Conservation (phyloP, 768 basidiomycete genomes). For the Russula compacta region DNA sequence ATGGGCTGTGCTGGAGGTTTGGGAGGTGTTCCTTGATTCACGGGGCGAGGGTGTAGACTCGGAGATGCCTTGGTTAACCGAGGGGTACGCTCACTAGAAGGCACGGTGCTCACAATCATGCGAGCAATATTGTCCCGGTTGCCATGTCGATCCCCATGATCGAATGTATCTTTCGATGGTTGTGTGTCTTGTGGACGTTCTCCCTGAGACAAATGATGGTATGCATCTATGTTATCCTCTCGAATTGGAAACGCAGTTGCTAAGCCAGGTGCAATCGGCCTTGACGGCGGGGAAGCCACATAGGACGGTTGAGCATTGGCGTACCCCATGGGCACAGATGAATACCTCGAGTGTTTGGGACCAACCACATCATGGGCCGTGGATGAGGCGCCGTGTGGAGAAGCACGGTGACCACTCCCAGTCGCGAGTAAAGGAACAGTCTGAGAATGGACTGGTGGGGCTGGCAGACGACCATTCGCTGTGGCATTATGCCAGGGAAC, state of each 20-base stretch:
- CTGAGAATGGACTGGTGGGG: background rate
- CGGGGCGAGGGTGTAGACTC: constrained; percentile 10
- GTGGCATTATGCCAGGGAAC: background rate
- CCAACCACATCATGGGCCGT: background rate
- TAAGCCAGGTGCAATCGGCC: constrained; percentile 11
- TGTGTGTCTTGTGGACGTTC: constrained; percentile 3
- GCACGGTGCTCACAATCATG: constrained; percentile 3
- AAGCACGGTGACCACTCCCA: constrained; percentile 3
- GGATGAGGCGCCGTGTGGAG: background rate
- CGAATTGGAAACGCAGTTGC: constrained; percentile 17
- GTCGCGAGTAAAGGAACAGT: background rate
- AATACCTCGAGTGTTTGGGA: constrained; percentile 3
- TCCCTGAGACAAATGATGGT: constrained; percentile 3
- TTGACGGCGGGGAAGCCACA: constrained; percentile 1
- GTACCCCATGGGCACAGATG: background rate
- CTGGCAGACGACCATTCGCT: background rate
- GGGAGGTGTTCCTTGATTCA: constrained; percentile 19
- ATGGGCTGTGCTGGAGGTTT: constrained; percentile 3
- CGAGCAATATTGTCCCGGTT: background rate
- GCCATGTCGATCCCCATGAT: constrained; percentile 11
- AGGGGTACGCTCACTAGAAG: constrained; percentile 16
- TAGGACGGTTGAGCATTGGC: background rate
- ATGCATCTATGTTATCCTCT: constrained; percentile 11
- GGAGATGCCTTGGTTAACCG: constrained; percentile 18
- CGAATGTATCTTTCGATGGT: background rate